Base-by-base conservation (phyloP, 768 basidiomycete species). In the Cystofilobasidium bisporidii region DNA sequence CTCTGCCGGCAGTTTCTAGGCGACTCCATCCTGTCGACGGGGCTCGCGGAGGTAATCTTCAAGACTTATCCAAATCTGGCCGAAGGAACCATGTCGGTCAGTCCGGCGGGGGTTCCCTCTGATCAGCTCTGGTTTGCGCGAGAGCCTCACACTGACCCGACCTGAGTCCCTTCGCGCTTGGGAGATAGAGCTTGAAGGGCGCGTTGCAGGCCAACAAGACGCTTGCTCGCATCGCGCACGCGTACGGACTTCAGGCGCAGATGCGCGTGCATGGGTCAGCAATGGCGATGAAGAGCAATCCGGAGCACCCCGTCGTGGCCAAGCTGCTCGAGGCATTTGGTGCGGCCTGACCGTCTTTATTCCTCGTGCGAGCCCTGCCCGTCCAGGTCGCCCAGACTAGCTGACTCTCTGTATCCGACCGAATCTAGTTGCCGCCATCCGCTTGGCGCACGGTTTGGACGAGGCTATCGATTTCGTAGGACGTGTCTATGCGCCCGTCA, bases 311-410 rank as follows among this genome's bases (percentile, higher is more conserved):
- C 5, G 53, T 56, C 26, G 53, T 32, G 3, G 53, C 53, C 6
- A 56, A 56, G 53, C n/a, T 56, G 26, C 32, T 56, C 17, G 53
- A 56, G 53, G 53, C 53, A 3, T 32, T 56, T 30, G 14, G 53
- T 30, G 20, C 26, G 53, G 11, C 17, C 48, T 43, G 41, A 14
- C 11, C 41, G 5, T 15, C 41, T 43, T 3, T 15, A 3, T 50
- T 50, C n/a, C 22, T 15, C 48, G 20, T 15, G 9, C 11, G 48
- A 15, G 45, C 45, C 6, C 45, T 47, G 5, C 18, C 6, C 45
- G 8, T 47, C 45, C 36, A 6, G 36, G 45, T 20, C 45, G n/a
- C n/a, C n/a, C n/a, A 9, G 20, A 50, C 48, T 11, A 12, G 22
- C 48, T 50, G 22, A 8, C 22, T 50, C n/a, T 24, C 48, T 20